Evolutionary conservation across 768 basidiomycete genomes (phyloP).

Genomic region (Amanita pallidorosea): DNA sequence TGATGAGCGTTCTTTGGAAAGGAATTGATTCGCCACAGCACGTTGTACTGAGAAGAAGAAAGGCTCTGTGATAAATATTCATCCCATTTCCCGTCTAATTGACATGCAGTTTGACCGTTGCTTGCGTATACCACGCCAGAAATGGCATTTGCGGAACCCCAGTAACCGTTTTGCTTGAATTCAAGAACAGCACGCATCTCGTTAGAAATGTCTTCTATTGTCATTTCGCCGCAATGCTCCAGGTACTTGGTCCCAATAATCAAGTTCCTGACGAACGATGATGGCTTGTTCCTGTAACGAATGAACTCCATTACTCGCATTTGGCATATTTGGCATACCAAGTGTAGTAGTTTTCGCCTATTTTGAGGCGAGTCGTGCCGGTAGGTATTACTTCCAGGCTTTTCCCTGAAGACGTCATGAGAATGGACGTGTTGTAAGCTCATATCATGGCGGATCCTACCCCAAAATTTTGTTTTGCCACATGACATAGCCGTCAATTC

Average conservation of each 20-base stretch:
- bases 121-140: conserved; percentile 46
- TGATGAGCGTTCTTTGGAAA: conserved; percentile 63
- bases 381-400: conserved; percentile 80
- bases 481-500: conserved; percentile 64
- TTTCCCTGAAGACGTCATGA: conserved; percentile 45
- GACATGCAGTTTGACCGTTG: conserved; percentile 42
- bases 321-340: conserved; percentile 36
- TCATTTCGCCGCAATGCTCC: conserved; percentile 76
- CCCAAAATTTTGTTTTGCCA: conserved; percentile 87
- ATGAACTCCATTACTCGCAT: not conserved
- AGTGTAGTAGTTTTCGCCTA: conserved; percentile 56
- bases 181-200: conserved; percentile 59
- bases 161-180: conserved; percentile 81
- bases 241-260: conserved; percentile 89
- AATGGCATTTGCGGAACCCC: conserved; percentile 69
- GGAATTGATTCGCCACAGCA: conserved; percentile 68
- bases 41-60: conserved; percentile 56
- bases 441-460: conserved; percentile 27
- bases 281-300: conserved; percentile 63
- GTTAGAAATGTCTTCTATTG: conserved; percentile 50
- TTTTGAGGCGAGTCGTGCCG: conserved; percentile 56
- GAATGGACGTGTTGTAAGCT: conserved; percentile 8
- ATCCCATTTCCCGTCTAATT: conserved; percentile 87
- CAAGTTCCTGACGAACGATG: conserved; percentile 81
- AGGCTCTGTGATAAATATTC: conserved; percentile 64